Evolutionary conservation across 345 rosid genomes (phyloP).

Genomic region (Salix brachista): DNA sequence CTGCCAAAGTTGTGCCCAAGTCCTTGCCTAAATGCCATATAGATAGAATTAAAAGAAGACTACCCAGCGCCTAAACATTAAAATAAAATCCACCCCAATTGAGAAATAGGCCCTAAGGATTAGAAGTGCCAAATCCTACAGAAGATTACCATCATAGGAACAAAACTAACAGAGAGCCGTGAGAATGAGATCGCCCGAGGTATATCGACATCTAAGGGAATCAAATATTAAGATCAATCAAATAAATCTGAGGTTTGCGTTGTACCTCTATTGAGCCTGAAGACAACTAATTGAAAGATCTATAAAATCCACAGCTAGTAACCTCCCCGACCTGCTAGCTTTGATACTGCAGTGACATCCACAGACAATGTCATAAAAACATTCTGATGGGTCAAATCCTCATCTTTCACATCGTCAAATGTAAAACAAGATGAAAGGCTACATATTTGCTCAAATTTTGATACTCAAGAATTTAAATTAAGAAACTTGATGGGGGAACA

Average conservation of each 20-base stretch:
- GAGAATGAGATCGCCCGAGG: neutral
- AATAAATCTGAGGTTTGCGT: conserved; percentile 19
- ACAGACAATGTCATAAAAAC: conserved; percentile 49
- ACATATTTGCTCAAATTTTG: neutral
- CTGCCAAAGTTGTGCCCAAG: neutral
- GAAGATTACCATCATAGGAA: neutral
- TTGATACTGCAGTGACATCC: conserved; percentile 69
- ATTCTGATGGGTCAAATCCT: conserved; percentile 25
- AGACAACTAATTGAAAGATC: conserved; percentile 55
- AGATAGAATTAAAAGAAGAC: neutral
- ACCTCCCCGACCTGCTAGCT: conserved; percentile 70
- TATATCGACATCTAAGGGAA: neutral
- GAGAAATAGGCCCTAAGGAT: neutral
- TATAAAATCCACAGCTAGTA: conserved; percentile 48
- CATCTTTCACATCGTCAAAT: conserved; percentile 24
- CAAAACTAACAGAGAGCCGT: neutral
- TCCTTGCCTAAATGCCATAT: neutral
- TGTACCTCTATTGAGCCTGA: conserved; percentile 66
- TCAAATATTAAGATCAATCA: neutral
- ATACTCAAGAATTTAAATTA: neutral
- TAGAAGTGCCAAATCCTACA: neutral
- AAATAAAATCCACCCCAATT: neutral
- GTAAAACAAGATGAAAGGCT: neutral
- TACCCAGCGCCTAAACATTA: neutral
- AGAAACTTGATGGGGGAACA: neutral